Evolutionary conservation across 169 alveolate species (phyloP), one percentile per base, ranked within the genome.

Genomic region (Babesia sp.): DNA sequence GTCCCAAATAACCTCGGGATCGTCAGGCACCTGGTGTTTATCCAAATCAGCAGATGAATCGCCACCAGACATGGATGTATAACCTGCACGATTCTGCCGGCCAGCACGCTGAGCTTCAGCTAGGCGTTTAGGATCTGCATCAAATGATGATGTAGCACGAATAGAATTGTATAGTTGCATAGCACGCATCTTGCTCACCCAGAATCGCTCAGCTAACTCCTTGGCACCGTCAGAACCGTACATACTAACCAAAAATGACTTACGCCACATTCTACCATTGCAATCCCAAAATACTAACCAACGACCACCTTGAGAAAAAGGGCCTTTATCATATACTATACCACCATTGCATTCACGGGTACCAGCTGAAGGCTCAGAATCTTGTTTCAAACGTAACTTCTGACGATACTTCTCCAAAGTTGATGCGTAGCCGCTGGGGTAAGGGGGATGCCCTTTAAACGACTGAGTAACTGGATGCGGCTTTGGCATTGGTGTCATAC

Each of bases 201-300:
- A 82, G 58, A 76, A 86, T 22, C 44, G 48, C 51, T 86, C 92
- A 1, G 92, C 92, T 58, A 86, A 54, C 31, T 86, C 90, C 77
- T 76, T 86, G 0, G 92, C 90, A 9, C 89, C 86, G 14, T 86
- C 75, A 42, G 45, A 37, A 6, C 92, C 92, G 60, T 64, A 86
- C 59, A 75, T 57, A 18, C 28, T 20, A 0, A 82, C 84, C n/a
- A 80, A 56, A 33, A 82, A 86, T 24, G 78, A 63, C 46, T 75
- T 80, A 22, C 92, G 44, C 81, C 84, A 81, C 22, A 75, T 75
- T 12, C 92, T 56, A 33, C 92, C 90, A 31, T 71, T 54, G 51
- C 61, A 61, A 11, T 70, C 81, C 92, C 92, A 86, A 29, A 80
- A 86, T 26, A 78, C 86, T 36, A 86, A 41, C 92, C 92, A 86